These are phyloP conservation scores for Phyllosticta capitalensis DNA, from an alignment of 2,329 filamentous ascomycete genomes.

Conservation along the genomic window DNA sequence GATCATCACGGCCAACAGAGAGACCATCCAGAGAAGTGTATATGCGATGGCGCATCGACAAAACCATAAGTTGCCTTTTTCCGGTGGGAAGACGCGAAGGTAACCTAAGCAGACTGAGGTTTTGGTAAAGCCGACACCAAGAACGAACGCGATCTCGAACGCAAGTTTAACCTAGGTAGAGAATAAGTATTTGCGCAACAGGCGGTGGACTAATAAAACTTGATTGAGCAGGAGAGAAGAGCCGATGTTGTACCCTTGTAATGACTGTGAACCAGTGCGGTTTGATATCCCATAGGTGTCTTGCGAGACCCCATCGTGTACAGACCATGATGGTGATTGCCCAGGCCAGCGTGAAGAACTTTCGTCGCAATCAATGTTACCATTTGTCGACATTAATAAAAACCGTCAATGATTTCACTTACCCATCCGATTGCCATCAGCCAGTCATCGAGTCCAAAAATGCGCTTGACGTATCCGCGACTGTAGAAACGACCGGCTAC, in stretches of 20 bases:
- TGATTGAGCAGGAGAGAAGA: background rate
- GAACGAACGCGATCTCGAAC: constrained; percentile 14
- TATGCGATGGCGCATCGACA: constrained; percentile 12
- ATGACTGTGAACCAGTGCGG: background rate
- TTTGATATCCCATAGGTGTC: constrained; percentile 18
- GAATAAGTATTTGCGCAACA: background rate
- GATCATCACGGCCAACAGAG: constrained; percentile 16
- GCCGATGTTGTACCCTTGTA: constrained; percentile 13
- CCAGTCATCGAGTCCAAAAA: constrained; percentile 20
- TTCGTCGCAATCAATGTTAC: background rate
- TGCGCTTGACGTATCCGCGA: constrained; percentile 19
- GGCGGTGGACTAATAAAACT: background rate
- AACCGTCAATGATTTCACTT: background rate
- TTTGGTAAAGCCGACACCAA: constrained; percentile 19
- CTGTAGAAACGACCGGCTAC: constrained; percentile 15
- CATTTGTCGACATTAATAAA: background rate
- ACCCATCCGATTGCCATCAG: constrained; percentile 20
- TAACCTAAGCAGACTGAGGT: constrained; percentile 22
- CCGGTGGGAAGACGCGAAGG: constrained; percentile 20
- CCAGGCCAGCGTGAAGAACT: constrained; percentile 9
- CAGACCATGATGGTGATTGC: constrained; percentile 20
- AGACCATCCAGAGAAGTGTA: constrained; percentile 13
- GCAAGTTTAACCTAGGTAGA: background rate
- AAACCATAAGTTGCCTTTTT: constrained; percentile 19
- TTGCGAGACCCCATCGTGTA: constrained; percentile 18